Evolutionary conservation across 352 stramenopile genomes (phyloP), one percentile per base, ranked within the genome.

Genomic region (Phytopythium montanum): DNA sequence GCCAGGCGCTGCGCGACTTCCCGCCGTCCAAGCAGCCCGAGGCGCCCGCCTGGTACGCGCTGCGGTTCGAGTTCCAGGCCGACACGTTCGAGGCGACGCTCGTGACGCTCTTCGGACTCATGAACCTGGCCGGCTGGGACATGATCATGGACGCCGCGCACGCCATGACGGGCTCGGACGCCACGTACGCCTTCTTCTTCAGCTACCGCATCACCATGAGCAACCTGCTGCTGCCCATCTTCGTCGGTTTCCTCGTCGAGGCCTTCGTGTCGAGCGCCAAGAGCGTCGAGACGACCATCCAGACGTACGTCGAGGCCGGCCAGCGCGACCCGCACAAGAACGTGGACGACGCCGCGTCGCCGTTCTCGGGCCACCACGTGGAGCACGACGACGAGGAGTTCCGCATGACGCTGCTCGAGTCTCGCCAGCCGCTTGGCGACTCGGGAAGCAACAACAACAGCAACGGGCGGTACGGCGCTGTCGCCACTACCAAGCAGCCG

Each of bases 181-280:
- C 62, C 46, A 94, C 85, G 8, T 89, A 89, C 56, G 62, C 90
- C 36, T 94, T 90, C 61, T 94, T 94, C 60, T 94, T 94, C 61
- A 75, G 68, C 21, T 94, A 88, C 68, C 85, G 85, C 53, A 90
- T 94, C 62, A 78, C 81, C 1, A 92, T 94, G 70, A 81, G 69
- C 60, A 94, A 90, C 62, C 89, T 94, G 46, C 59, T 94, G 39
- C 61, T 94, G 44, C 85, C 85, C 6, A 94, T 94, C 59, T 89
- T 94, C 52, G 82, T 92, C 25, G 85, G 85, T 87, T 94, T 94
- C 65, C 69, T 94, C 21, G 85, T 94, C 25, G 85, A 94, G 60
- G 89, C 80, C 25, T 94, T 94, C 51, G 79, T 87, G 2, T 90
- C 81, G 13, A 94, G 90, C 54, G 78, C 77, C 53, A 89, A 89